Conservation (phyloP, 805 yeast species). For the Candida hispaniensis region DNA sequence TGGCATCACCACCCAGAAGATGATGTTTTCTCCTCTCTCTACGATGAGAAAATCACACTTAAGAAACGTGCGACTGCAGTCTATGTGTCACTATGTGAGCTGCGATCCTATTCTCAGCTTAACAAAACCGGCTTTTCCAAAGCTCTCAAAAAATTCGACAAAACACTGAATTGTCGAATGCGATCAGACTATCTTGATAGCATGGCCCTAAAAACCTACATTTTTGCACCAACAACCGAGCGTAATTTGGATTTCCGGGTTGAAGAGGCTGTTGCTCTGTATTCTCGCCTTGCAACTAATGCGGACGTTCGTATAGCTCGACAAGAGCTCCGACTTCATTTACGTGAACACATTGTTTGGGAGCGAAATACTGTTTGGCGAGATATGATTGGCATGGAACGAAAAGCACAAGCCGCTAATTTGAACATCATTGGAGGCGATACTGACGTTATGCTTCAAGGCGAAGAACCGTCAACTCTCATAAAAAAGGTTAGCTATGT, state of each 20-base stretch:
- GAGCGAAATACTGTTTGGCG: constrained; percentile 97
- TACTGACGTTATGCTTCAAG: constrained; percentile 24
- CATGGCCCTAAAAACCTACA: constrained; percentile 37
- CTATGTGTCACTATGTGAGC: constrained; percentile 69
- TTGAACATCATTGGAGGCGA: constrained; percentile 19
- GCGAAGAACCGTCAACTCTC: constrained; percentile 20
- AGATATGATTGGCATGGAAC: constrained; percentile 84
- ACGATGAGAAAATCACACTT: constrained; percentile 41
- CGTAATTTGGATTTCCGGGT: constrained; percentile 42
- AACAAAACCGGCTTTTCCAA: constrained; percentile 84
- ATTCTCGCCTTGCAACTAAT: constrained; percentile 42
- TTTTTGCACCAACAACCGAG: constrained; percentile 44
- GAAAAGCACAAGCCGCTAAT: constrained; percentile 67
- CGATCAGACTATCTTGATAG: constrained; percentile 46
- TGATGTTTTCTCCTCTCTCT: constrained; percentile 11
- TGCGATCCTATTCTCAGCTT: constrained; percentile 71
- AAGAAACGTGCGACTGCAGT: constrained; percentile 54
- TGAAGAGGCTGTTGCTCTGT: constrained; percentile 42
- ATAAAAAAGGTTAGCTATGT: constrained; percentile 1
- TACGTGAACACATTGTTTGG: constrained; percentile 93
- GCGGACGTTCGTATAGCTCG: constrained; percentile 36
- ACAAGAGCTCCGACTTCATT: constrained; percentile 40
- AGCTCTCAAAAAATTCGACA: constrained; percentile 86
- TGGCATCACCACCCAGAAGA: constrained; percentile 16
- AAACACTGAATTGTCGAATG: constrained; percentile 53